phyloP scores from a whole-genome alignment of 139 green algal species.

The Chlamydomonas applanata region DNA sequence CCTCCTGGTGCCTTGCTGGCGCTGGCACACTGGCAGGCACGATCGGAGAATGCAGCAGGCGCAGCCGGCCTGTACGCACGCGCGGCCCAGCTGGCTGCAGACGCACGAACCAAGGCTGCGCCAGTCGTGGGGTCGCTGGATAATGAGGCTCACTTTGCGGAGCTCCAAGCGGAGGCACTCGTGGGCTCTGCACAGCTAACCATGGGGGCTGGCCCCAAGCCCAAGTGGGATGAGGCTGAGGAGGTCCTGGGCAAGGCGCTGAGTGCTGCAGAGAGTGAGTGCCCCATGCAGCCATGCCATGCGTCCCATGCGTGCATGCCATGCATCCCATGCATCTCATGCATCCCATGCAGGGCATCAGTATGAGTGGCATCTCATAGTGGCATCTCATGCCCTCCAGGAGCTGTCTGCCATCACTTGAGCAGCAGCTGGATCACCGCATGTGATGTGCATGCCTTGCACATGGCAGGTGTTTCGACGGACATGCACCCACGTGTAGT shows the following conservation, averaged over 20 bases:
- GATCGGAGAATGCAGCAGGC: not conserved
- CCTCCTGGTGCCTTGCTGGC: not conserved
- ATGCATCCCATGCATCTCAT: too few relatives aligned
- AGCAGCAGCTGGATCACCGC: too few relatives aligned
- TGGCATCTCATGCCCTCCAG: too few relatives aligned
- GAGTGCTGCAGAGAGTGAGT: conserved; percentile 38
- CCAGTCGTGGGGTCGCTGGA: not conserved
- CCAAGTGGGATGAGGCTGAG: conserved; percentile 65
- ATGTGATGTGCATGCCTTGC: too few relatives aligned
- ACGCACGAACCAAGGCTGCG: not conserved
- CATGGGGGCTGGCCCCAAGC: conserved; percentile 10
- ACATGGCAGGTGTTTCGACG: conserved; percentile 42
- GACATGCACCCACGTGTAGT: conserved; percentile 45
- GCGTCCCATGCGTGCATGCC: too few relatives aligned
- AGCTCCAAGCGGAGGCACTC: conserved; percentile 35
- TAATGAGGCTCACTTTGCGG: not conserved
- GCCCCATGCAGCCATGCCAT: too few relatives aligned
- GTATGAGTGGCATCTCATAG: too few relatives aligned
- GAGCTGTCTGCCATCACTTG: too few relatives aligned
- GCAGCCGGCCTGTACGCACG: not conserved
- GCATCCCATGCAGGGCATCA: too few relatives aligned
- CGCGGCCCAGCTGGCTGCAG: not conserved
- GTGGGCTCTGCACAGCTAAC: conserved; percentile 38
- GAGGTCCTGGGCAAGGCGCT: conserved; percentile 45
- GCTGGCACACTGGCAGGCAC: not conserved